Conservation (phyloP, 306 rosid species). For the Pyrus communis region DNA sequence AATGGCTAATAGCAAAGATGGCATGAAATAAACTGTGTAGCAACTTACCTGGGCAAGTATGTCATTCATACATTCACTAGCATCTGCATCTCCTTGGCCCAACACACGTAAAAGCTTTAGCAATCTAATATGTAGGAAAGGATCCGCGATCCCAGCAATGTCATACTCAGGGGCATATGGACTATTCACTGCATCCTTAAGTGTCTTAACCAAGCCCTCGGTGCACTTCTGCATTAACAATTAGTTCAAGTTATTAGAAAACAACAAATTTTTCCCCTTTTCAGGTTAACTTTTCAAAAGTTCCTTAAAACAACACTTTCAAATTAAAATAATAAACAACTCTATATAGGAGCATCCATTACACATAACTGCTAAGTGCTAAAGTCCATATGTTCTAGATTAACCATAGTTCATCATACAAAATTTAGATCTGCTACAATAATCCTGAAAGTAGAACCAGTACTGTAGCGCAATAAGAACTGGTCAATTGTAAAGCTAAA, state of each 20-base stretch:
- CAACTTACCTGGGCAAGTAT: conserved; percentile 95
- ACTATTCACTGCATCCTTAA: conserved; percentile 82
- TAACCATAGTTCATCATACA: neutral
- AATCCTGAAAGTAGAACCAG: neutral
- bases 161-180: conserved; percentile 96
- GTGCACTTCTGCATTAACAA: conserved; percentile 71
- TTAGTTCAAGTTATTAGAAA: neutral
- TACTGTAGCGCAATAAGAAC: neutral
- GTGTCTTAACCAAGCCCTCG: conserved; percentile 76
- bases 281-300: conserved; percentile 13
- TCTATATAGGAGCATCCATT: conserved; percentile 6
- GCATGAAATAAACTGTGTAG: neutral
- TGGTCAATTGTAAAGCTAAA: neutral
- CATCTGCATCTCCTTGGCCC: conserved; percentile 92
- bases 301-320: neutral
- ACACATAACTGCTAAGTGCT: neutral
- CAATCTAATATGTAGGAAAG: conserved; percentile 92
- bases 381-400: neutral
- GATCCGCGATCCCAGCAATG: conserved; percentile 93
- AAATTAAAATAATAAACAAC: conserved; percentile 1
- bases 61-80: conserved; percentile 93
- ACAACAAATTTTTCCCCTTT: neutral
- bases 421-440: neutral
- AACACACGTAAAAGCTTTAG: conserved; percentile 77
- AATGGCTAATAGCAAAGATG: conserved; percentile 6